Percentiles rank a stretch among this genome's conserved stretches.
Conservation (phyloP, 2,329 filamentous ascomycete species). For the Xylaria digitata region DNA sequence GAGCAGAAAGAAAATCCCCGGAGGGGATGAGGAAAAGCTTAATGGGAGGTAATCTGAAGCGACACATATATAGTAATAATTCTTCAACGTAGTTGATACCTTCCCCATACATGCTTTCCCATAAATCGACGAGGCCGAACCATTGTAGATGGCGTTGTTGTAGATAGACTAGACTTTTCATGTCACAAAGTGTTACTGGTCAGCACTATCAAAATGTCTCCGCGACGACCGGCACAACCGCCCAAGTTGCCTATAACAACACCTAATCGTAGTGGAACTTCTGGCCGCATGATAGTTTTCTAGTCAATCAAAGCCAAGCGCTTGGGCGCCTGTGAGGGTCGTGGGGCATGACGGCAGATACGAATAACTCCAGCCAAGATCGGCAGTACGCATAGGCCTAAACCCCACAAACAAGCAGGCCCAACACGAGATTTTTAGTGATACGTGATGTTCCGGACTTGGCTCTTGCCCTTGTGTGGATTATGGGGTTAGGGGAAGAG, state of each 20-base stretch:
- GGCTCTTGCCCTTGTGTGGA: constrained; percentile 14
- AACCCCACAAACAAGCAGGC: constrained; percentile 27
- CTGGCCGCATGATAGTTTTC: constrained; percentile 8
- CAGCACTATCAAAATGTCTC: constrained; percentile 1
- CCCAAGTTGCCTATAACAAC: neutral
- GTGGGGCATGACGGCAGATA: constrained; percentile 34
- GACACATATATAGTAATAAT: constrained; percentile 38
- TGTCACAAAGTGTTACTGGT: neutral
- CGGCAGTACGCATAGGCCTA: constrained; percentile 27
- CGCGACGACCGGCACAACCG: neutral
- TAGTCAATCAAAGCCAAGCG: constrained; percentile 25
- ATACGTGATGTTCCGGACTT: constrained; percentile 17
- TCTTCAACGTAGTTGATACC: constrained; percentile 3
- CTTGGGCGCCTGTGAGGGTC: constrained; percentile 19
- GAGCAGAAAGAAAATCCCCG: constrained; percentile 9
- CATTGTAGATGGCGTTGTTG: neutral
- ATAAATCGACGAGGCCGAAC: neutral
- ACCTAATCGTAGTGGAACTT: constrained; percentile 23
- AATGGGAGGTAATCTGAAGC: constrained; percentile 26
- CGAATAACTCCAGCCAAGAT: constrained; percentile 36
- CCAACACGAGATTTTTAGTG: constrained; percentile 33
- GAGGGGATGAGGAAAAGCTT: constrained; percentile 18
- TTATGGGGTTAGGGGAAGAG: neutral
- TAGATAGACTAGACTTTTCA: neutral
- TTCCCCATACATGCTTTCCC: neutral